Evolutionary conservation across 2,329 filamentous ascomycete genomes (phyloP).

Genomic region (Aureobasidium sp.): DNA sequence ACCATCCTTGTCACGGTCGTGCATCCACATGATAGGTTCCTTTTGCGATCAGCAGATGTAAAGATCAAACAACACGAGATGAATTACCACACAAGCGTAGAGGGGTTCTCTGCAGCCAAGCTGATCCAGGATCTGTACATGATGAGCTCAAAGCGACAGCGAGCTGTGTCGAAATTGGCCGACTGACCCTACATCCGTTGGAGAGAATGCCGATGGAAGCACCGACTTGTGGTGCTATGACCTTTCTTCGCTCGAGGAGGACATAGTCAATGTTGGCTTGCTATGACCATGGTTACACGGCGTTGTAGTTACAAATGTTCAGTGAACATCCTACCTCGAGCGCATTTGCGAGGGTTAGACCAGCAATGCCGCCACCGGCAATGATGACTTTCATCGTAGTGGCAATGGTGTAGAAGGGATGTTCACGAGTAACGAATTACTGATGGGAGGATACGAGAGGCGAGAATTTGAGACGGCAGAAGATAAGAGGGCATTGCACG

Average conservation of each 20-base stretch:
- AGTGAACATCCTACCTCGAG: conserved; percentile 39
- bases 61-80: accelerated
- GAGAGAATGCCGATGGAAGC: conserved; percentile 43
- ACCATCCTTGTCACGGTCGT: conserved; percentile 3
- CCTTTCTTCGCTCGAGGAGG: conserved; percentile 39
- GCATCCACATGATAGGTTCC: not conserved
- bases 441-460: not conserved
- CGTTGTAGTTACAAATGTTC: too few relatives aligned
- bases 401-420: not conserved
- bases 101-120: conserved; percentile 36
- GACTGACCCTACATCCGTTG: conserved; percentile 31
- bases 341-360: conserved; percentile 41
- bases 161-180: not conserved
- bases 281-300: not conserved
- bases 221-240: conserved; percentile 42
- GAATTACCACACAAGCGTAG: conserved; percentile 17
- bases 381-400: conserved; percentile 34
- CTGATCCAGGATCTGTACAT: conserved; percentile 40
- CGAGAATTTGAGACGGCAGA: not conserved
- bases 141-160: not conserved
- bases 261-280: conserved; percentile 42
- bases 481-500: not conserved
- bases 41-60: not conserved
- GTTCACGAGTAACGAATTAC: not conserved
- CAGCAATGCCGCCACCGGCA: conserved; percentile 44